Conservation (phyloP, 257 asterid species). For the Nicotiana attenuata region DNA sequence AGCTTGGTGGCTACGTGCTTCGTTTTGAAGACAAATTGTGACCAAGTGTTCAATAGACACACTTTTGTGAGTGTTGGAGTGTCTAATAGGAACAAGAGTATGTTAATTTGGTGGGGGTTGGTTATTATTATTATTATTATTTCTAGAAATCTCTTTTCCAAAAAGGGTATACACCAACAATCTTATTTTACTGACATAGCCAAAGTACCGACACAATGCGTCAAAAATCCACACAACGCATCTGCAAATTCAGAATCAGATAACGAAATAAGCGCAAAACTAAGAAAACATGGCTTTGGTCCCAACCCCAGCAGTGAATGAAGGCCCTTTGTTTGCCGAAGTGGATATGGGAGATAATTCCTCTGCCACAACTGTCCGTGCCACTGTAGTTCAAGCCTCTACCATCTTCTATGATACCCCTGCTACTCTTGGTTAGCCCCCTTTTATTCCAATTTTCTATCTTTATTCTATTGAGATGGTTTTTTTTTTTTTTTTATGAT, state of each 20-base stretch:
- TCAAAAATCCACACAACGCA: not conserved
- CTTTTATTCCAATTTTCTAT: not conserved
- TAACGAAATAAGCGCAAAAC: not conserved
- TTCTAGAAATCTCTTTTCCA: not conserved
- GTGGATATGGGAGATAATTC: conserved; percentile 81
- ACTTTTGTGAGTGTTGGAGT: too few relatives aligned
- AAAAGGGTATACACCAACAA: not conserved
- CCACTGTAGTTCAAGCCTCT: conserved; percentile 92
- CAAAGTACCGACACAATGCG: too few relatives aligned
- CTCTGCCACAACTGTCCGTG: conserved; percentile 60
- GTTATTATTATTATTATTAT: too few relatives aligned
- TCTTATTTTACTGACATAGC: not conserved
- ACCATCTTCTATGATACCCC: conserved; percentile 92
- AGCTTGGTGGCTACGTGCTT: too few relatives aligned
- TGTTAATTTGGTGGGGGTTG: too few relatives aligned
- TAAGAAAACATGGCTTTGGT: conserved; percentile 55
- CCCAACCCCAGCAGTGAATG: conserved; percentile 36
- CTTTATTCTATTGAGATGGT: too few relatives aligned
- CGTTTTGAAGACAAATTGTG: too few relatives aligned
- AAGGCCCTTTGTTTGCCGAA: conserved; percentile 62
- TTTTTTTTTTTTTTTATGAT: too few relatives aligned
- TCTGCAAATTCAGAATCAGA: not conserved
- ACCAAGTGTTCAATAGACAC: too few relatives aligned
- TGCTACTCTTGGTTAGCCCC: conserved; percentile 71
- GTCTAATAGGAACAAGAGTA: too few relatives aligned